Evolutionary conservation across 495 filamentous ascomycete species (phyloP).

Genomic region (Beverwykella pulmonaria): DNA sequence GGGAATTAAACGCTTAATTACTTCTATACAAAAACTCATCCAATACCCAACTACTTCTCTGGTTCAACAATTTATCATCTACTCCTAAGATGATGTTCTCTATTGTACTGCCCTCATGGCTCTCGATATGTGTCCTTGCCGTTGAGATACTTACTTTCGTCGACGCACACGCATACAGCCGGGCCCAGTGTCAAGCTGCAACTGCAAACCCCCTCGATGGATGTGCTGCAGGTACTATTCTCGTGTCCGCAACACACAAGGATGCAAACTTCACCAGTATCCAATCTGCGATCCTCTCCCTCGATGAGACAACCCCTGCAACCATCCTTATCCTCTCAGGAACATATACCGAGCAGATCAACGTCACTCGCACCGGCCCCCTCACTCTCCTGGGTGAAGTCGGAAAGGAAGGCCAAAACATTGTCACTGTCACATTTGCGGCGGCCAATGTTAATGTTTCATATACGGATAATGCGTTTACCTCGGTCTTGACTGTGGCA

Average conservation of each 20-base stretch:
- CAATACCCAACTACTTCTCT: too few relatives aligned
- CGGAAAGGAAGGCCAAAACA: slow-evolving; percentile 26
- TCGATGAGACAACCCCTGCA: slow-evolving; percentile 53
- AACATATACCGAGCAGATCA: slow-evolving; percentile 62
- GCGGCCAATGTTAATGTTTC: slow-evolving; percentile 51
- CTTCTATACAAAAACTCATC: too few relatives aligned
- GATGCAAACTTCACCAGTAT: slow-evolving; percentile 49
- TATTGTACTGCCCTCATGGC: too few relatives aligned
- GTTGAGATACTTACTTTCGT: too few relatives aligned
- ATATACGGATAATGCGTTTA: slow-evolving; percentile 59
- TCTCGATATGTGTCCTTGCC: too few relatives aligned
- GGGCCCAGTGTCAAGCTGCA: slow-evolving; percentile 30
- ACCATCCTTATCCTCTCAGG: slow-evolving; percentile 60
- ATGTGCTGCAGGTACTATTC: slow-evolving; percentile 55
- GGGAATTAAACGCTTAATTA: too few relatives aligned
- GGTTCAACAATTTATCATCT: too few relatives aligned
- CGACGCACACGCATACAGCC: too few relatives aligned
- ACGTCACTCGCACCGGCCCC: slow-evolving; percentile 60
- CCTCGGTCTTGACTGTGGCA: slow-evolving; percentile 57
- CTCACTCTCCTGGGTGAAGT: slow-evolving; percentile 57
- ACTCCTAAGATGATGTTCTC: too few relatives aligned
- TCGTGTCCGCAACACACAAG: slow-evolving; percentile 41
- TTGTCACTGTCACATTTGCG: slow-evolving; percentile 45
- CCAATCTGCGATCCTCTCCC: slow-evolving; percentile 57
- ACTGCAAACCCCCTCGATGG: slow-evolving; percentile 45